Evolutionary conservation across 495 filamentous ascomycete genomes (phyloP), one percentile per base, ranked within the genome.

Genomic region (Penicillium angulare): DNA sequence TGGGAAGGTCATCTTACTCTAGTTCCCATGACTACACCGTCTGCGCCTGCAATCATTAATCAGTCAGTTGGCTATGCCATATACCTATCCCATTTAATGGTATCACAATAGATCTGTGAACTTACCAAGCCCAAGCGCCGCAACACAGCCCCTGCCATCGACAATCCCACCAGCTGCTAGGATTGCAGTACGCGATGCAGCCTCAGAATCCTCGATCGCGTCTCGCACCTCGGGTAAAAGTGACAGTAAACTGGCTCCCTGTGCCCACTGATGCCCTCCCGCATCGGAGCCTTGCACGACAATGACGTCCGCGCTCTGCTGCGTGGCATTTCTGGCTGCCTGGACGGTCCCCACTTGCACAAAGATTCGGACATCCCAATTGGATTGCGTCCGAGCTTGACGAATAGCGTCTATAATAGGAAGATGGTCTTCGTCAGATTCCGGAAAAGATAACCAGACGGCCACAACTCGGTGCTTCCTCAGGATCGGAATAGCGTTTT

Each of bases 231-330:
- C 79, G 0, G 84, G 84, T 24, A 85, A 43, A 13, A 85, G 59
- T 8, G 68, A 78, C 22, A 88, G 65, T 31, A 88, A 66, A 47
- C 75, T 80, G 27, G 69, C 79, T 10, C 81, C 78, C 23, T 85
- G 78, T 20, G 83, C 80, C 31, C 84, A 84, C 38, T 85, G 87
- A 57, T 87, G 85, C 0, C 85, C 85, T 3, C 84, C 85, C 1
- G 82, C 84, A 67, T 87, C 84, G 15, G 79, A 78, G 4, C 85
- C 85, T 64, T 88, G 85, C 29, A 83, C 75, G 50, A 86, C 89
- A 9, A 91, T 74, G 52, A 87, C 79, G 63, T 90, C 87, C 4
- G 84, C 85, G 7, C 86, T 86, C 0, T 83, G 76, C 5, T 84
- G 78, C 4, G 90, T 70, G 21, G 87, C 87, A 61, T 87, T 85